Conservation (phyloP, 768 basidiomycete genomes). For the Terana coerulea region DNA sequence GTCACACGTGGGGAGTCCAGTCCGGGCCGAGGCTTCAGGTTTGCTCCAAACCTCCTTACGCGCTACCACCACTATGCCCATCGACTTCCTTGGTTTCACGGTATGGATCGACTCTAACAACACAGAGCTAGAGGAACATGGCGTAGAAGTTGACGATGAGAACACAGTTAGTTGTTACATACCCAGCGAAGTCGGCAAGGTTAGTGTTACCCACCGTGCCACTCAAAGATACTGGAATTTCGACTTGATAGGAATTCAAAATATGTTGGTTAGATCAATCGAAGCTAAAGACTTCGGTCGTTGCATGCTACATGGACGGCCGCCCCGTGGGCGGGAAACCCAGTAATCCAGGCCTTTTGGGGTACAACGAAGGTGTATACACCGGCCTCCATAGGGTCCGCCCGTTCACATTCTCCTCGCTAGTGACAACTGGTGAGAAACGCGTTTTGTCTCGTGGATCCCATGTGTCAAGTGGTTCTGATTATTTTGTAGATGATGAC, state of each 20-base stretch:
- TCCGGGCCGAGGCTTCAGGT: too few species aligned
- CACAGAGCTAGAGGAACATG: neutral
- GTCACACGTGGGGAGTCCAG: too few species aligned
- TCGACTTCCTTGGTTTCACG: slow-evolving; percentile 1
- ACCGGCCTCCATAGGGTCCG: neutral
- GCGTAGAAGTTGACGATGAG: neutral
- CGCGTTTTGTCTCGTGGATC: neutral
- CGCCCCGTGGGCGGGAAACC: neutral
- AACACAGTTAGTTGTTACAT: slow-evolving; percentile 14
- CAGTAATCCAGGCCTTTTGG: neutral
- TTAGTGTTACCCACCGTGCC: neutral
- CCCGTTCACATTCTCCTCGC: slow-evolving; percentile 7
- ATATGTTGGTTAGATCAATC: slow-evolving; percentile 4
- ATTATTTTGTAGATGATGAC: slow-evolving; percentile 2
- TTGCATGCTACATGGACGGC: slow-evolving; percentile 11
- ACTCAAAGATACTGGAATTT: neutral
- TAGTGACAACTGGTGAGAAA: neutral
- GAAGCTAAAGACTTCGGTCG: neutral
- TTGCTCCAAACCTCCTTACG: too few species aligned
- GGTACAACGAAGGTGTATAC: slow-evolving; percentile 1
- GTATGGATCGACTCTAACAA: slow-evolving; percentile 6
- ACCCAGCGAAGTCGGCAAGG: slow-evolving; percentile 7
- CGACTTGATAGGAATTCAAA: neutral
- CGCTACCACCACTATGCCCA: neutral
- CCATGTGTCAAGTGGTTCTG: neutral